Conservation (phyloP, 768 basidiomycete species). For the Termitomyces sp. region DNA sequence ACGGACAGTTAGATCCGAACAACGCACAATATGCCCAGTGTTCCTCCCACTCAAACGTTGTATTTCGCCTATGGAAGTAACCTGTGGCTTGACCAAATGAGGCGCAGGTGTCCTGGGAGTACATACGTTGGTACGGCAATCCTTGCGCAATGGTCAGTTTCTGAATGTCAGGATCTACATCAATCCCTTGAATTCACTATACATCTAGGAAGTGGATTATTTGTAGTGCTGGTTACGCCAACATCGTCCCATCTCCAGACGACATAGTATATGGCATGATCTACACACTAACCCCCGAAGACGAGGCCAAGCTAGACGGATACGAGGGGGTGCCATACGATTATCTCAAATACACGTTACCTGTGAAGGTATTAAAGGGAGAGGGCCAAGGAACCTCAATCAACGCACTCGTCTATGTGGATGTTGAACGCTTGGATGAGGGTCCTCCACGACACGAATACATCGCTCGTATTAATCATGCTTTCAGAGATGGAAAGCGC, state of each 20-base stretch:
- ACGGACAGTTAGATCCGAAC: not conserved
- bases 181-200: not conserved
- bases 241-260: slow-evolving; percentile 35
- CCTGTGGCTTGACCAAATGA: slow-evolving; percentile 49
- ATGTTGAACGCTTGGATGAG: slow-evolving; percentile 28
- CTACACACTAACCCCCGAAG: slow-evolving; percentile 37
- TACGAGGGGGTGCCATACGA: slow-evolving; percentile 36
- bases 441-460: slow-evolving; percentile 39
- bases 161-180: not conserved
- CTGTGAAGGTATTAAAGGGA: slow-evolving; percentile 23
- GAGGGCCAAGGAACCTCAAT: slow-evolving; percentile 11
- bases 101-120: slow-evolving; percentile 41
- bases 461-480: slow-evolving; percentile 43
- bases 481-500: slow-evolving; percentile 37
- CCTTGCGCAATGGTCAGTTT: slow-evolving; percentile 38
- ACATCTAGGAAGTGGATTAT: slow-evolving; percentile 48
- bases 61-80: slow-evolving; percentile 55
- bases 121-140: slow-evolving; percentile 37
- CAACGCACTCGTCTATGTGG: slow-evolving; percentile 39
- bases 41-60: slow-evolving; percentile 11
- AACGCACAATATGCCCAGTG: not conserved
- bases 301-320: slow-evolving; percentile 40
- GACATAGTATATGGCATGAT: slow-evolving; percentile 27
- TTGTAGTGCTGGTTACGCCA: slow-evolving; percentile 40
- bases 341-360: slow-evolving; percentile 34